Conservation (phyloP, 2,329 filamentous ascomycete genomes). For the Gaeumannomyces tritici region DNA sequence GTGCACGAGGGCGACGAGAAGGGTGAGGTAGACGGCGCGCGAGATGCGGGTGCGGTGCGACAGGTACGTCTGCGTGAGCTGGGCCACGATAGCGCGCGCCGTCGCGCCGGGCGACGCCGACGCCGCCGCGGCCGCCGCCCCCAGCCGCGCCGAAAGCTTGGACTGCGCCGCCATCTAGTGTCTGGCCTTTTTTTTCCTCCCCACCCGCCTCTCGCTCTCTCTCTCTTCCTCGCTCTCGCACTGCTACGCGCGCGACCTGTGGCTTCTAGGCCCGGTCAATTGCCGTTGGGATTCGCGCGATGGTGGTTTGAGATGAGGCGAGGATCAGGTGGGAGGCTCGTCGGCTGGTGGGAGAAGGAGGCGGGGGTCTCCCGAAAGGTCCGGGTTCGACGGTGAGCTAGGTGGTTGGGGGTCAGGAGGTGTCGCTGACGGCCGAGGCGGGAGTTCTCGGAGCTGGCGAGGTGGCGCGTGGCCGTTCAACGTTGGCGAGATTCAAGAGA, state of each 20-base stretch:
- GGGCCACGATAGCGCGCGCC: slow-evolving; percentile 53
- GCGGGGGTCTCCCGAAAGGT: no score
- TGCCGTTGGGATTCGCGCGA: neutral
- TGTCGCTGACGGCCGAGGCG: neutral
- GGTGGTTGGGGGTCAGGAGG: neutral
- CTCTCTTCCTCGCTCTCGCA: neutral
- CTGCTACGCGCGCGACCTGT: neutral
- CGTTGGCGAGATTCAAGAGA: neutral
- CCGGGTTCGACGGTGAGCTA: no score
- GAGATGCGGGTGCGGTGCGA: slow-evolving; percentile 74
- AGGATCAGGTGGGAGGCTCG: neutral
- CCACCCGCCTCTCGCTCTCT: no score
- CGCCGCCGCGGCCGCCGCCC: slow-evolving; percentile 41
- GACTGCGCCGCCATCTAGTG: slow-evolving; percentile 47
- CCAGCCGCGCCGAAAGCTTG: slow-evolving; percentile 40
- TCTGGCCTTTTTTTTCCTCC: neutral
- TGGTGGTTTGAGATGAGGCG: neutral
- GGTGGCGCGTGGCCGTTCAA: neutral
- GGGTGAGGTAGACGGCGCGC: slow-evolving; percentile 70
- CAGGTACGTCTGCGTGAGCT: slow-evolving; percentile 65
- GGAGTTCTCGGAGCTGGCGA: neutral
- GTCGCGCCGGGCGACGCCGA: slow-evolving; percentile 45
- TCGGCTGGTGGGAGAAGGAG: no score
- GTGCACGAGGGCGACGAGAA: slow-evolving; percentile 72
- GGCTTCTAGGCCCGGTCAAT: neutral